Conservation (phyloP, 345 rosid genomes). For the Gynandropsis gynandra region DNA sequence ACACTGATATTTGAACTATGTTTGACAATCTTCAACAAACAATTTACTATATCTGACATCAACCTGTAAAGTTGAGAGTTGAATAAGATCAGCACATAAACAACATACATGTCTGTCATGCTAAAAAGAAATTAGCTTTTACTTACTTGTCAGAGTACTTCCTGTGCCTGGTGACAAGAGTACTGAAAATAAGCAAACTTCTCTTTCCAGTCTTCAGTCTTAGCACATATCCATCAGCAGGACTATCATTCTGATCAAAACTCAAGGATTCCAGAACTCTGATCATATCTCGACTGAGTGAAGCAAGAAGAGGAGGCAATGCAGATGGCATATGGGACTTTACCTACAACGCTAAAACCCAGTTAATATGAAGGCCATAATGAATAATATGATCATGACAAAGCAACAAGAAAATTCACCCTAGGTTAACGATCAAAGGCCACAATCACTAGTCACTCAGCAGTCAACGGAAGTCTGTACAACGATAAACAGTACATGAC, state of each 20-base stretch:
- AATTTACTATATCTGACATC: conserved; percentile 59
- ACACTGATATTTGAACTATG: conserved; percentile 51
- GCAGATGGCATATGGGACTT: conserved; percentile 76
- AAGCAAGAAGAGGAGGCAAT: conserved; percentile 49
- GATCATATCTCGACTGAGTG: conserved; percentile 48
- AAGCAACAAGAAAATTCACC: not conserved
- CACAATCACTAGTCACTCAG: conserved; percentile 10
- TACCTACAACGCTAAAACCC: conserved; percentile 45
- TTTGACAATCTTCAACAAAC: conserved; percentile 52
- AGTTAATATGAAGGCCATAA: conserved; percentile 26
- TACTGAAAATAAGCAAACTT: conserved; percentile 62
- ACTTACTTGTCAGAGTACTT: conserved; percentile 72
- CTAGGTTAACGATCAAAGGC: not conserved
- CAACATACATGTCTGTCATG: not conserved
- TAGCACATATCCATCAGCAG: conserved; percentile 37
- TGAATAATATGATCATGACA: conserved; percentile 19
- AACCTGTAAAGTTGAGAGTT: conserved; percentile 39
- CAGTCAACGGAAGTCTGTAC: not conserved
- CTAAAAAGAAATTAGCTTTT: conserved; percentile 6
- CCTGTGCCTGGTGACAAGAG: conserved; percentile 70
- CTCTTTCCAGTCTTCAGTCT: conserved; percentile 74
- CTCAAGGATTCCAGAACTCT: conserved; percentile 56
- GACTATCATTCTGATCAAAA: conserved; percentile 34
- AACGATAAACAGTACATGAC: conserved; percentile 15
- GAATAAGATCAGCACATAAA: conserved; percentile 7